Percentiles rank a stretch among this genome's conserved stretches.
Evolutionary conservation across 2,329 filamentous ascomycete species (phyloP).

Genomic region (Fusarium mangiferae): DNA sequence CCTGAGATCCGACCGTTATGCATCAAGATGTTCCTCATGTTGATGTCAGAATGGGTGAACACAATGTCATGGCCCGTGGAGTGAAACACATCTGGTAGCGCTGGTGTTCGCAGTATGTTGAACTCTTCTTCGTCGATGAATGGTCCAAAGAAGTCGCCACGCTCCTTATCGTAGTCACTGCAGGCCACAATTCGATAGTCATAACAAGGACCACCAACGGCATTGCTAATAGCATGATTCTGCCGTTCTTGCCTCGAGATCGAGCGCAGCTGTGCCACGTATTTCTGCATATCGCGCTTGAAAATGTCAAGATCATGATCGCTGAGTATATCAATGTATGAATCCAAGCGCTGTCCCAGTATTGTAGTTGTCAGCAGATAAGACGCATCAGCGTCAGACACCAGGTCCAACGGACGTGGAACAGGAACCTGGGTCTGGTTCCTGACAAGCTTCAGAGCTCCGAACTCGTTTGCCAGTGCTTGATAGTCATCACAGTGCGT

Average conservation of each 20-base stretch:
- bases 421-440: background rate
- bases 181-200: background rate
- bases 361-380: background rate
- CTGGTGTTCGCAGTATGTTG: background rate
- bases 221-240: background rate
- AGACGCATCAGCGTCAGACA: background rate
- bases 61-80: constrained; percentile 34
- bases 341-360: background rate
- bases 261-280: background rate
- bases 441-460: background rate
- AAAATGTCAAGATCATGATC: background rate
- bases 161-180: background rate
- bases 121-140: constrained; percentile 24
- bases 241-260: background rate
- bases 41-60: constrained; percentile 57
- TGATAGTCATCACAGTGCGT: background rate
- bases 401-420: background rate
- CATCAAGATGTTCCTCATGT: constrained; percentile 44
- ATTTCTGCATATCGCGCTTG: background rate
- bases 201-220: background rate
- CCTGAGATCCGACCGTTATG: constrained; percentile 42
- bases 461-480: background rate
- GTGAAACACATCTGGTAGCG: constrained; percentile 1
- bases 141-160: constrained; percentile 12
- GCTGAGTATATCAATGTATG: background rate